Evolutionary conservation across 352 stramenopile genomes (phyloP).

Genomic region (Phytopythium chamaehyphon): DNA sequence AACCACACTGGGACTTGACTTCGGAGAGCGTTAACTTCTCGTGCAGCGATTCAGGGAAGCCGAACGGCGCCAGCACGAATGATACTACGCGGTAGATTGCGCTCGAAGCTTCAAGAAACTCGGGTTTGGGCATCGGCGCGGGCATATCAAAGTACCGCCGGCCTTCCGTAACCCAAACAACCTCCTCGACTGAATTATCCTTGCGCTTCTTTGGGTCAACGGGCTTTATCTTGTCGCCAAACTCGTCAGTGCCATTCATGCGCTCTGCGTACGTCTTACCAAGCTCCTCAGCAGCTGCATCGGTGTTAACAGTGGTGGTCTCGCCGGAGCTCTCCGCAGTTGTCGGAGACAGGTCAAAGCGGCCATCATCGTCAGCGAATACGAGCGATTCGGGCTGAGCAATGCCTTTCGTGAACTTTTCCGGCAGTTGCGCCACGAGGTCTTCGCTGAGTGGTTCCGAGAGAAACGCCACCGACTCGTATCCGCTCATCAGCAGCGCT

Average conservation of each 20-base stretch:
- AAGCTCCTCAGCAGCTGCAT: conserved; percentile 19
- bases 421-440: conserved; percentile 32
- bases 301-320: conserved; percentile 5
- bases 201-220: conserved; percentile 15
- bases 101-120: conserved; percentile 62
- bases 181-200: conserved; percentile 21
- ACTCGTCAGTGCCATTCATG: conserved; percentile 30
- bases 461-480: conserved; percentile 32
- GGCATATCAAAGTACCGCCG: conserved; percentile 83
- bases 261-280: conserved; percentile 42
- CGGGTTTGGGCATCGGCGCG: conserved; percentile 48
- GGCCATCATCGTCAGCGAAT: conserved; percentile 36
- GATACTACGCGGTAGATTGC: conserved; percentile 77
- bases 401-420: conserved; percentile 34
- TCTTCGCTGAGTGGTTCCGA: conserved; percentile 31
- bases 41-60: conserved; percentile 53
- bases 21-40: conserved; percentile 63
- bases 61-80: conserved; percentile 78
- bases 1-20: conserved; percentile 66
- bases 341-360: conserved; percentile 56
- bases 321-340: neutral
- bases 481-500: conserved; percentile 37
- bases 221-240: conserved; percentile 4
- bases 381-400: conserved; percentile 39
- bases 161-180: conserved; percentile 50